Conservation (phyloP, 176 grass and related monocot species). For the Guadua angustifolia region DNA sequence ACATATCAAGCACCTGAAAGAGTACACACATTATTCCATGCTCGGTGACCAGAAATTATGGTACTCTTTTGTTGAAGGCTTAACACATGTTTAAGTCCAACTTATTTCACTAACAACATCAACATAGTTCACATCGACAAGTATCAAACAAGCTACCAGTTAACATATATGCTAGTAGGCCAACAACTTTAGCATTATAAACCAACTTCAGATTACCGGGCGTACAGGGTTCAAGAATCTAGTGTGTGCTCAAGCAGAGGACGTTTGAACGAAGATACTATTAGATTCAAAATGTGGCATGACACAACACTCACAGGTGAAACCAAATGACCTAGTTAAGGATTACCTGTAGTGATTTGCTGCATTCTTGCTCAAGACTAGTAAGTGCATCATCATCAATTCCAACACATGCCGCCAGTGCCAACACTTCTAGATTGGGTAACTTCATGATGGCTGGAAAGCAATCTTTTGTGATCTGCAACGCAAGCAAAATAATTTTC, state of each 20-base stretch:
- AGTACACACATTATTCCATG: constrained; percentile 4
- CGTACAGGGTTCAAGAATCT: neutral
- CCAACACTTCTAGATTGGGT: constrained; percentile 65
- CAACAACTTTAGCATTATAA: neutral
- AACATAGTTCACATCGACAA: too few relatives aligned
- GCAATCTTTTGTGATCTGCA: constrained; percentile 72
- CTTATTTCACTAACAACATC: neutral
- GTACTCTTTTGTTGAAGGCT: neutral
- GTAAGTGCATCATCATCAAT: constrained; percentile 69
- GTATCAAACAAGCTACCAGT: too few relatives aligned
- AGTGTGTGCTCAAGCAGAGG: neutral
- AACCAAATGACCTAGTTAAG: too few relatives aligned
- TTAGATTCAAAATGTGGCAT: neutral
- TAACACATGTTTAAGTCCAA: neutral
- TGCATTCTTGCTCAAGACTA: constrained; percentile 58
- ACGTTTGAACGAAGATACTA: neutral
- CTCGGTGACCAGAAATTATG: constrained; percentile 4
- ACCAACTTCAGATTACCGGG: neutral
- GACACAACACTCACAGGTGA: neutral
- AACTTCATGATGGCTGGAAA: constrained; percentile 65
- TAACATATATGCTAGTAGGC: neutral
- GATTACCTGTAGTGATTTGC: constrained; percentile 72
- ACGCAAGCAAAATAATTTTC: constrained; percentile 6
- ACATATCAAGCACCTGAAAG: constrained; percentile 77
- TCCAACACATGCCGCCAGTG: constrained; percentile 60